These are phyloP conservation scores for Chaetomiaceae sp. DNA, from an alignment of 2,329 filamentous ascomycete species.

Conservation along the genomic window DNA sequence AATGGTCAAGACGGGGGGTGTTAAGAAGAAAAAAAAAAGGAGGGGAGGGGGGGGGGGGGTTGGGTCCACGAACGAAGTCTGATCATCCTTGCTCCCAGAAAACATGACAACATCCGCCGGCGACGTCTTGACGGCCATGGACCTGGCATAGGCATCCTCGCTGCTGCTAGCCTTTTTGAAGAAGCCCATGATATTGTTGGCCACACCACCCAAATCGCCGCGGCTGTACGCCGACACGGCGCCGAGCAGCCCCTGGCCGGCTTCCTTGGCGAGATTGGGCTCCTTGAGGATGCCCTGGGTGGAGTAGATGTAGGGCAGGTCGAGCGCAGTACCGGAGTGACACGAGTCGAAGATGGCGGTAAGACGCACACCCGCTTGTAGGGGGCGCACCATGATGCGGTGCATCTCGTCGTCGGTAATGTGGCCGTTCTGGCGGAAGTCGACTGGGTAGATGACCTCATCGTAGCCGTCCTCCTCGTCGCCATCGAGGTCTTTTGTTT, in stretches of 20 bases:
- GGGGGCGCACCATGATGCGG: constrained; percentile 60
- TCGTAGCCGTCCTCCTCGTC: constrained; percentile 80
- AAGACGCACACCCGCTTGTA: constrained; percentile 52
- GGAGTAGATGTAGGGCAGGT: constrained; percentile 65
- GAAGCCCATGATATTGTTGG: constrained; percentile 73
- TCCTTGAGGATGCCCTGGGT: constrained; percentile 66
- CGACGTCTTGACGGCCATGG: constrained; percentile 84
- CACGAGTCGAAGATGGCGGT: constrained; percentile 64
- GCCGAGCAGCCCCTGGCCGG: constrained; percentile 58
- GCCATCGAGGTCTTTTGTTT: constrained; percentile 72
- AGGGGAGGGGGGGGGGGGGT: constrained; percentile 24
- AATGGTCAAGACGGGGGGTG: too few species aligned
- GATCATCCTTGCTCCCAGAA: constrained; percentile 93
- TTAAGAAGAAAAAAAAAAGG: constrained; percentile 22
- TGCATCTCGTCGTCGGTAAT: constrained; percentile 85
- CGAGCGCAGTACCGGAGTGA: constrained; percentile 62
- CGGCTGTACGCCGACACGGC: constrained; percentile 56
- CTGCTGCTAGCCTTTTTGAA: constrained; percentile 86
- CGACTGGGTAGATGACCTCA: constrained; percentile 79
- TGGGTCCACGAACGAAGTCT: constrained; percentile 86
- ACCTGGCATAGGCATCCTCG: constrained; percentile 74
- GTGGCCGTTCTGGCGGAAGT: constrained; percentile 73
- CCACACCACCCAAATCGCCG: constrained; percentile 79
- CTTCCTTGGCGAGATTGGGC: constrained; percentile 64
- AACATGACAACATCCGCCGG: constrained; percentile 97